A percentile compares a stretch with the other conserved stretches of the same genome.
These are phyloP conservation scores for Plasmodium knowlesi DNA, from an alignment of 169 alveolate genomes.

Conservation along the genomic window DNA sequence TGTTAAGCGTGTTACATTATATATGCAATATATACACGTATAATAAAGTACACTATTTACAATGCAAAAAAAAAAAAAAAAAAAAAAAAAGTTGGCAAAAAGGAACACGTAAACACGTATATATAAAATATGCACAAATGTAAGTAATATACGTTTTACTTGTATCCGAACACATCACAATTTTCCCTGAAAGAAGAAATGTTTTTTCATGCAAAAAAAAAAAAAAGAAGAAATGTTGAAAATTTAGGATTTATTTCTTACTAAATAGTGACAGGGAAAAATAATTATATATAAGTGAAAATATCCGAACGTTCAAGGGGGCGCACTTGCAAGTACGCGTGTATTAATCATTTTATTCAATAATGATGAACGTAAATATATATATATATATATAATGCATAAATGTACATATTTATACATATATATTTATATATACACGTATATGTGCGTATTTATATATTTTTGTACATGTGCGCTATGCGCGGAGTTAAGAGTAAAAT, in stretches of 20 bases:
- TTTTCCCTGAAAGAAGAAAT: conserved; percentile 8
- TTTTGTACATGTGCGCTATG: background rate
- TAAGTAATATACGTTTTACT: background rate
- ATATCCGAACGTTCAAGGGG: background rate
- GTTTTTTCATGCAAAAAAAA: conserved; percentile 2
- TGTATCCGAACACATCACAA: background rate
- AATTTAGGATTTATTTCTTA: conserved; percentile 14
- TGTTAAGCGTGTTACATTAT: conserved; percentile 2
- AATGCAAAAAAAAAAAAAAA: conserved; percentile 11
- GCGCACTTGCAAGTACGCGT: background rate
- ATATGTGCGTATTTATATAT: background rate
- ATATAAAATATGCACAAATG: background rate
- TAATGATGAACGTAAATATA: background rate
- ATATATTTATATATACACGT: background rate
- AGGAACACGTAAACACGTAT: background rate
- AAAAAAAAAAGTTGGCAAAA: background rate
- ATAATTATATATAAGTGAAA: conserved; percentile 13
- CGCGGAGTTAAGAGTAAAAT: background rate
- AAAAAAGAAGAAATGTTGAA: background rate
- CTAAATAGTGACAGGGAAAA: background rate
- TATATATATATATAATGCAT: background rate
- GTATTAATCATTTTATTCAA: background rate
- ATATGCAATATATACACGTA: conserved; percentile 7
- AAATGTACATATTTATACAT: background rate
- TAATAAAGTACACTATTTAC: background rate